phyloP scores from a whole-genome alignment of 1,284 basidiomycete genomes.

The Microbotryum silenes-acaulis region DNA sequence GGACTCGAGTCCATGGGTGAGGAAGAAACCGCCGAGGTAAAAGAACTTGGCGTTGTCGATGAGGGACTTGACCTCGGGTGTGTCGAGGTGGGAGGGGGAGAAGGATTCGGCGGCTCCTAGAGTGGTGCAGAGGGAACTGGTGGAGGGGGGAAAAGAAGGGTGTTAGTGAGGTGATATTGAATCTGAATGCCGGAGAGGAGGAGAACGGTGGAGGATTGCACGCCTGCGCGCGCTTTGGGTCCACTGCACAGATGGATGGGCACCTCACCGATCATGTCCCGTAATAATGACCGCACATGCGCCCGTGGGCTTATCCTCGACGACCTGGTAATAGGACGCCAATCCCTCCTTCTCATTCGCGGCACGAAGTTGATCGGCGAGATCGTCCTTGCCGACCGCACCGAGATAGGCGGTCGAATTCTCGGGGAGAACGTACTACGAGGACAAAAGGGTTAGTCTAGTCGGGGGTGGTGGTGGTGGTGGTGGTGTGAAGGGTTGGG shows the following conservation, averaged over 20 bases:
- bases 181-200: no score
- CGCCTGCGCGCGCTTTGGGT: no score
- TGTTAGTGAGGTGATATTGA: not conserved
- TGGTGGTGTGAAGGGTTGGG: not conserved
- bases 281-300: constrained; percentile 96
- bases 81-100: constrained; percentile 66
- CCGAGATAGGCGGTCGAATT: constrained; percentile 91
- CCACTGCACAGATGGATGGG: no score
- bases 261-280: constrained; percentile 69
- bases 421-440: constrained; percentile 78
- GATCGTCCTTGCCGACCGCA: constrained; percentile 83
- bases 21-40: constrained; percentile 97
- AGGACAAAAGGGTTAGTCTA: not conserved
- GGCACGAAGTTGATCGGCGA: constrained; percentile 79
- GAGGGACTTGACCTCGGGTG: constrained; percentile 66
- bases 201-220: no score
- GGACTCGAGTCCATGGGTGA: constrained; percentile 80
- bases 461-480: no score
- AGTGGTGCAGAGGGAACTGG: constrained; percentile 80
- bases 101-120: constrained; percentile 87
- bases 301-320: constrained; percentile 75
- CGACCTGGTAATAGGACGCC: constrained; percentile 76
- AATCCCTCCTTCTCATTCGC: constrained; percentile 93
- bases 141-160: not conserved
- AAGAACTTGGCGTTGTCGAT: constrained; percentile 75